Percentiles rank a stretch among this genome's conserved stretches.
Evolutionary conservation across 768 basidiomycete species (phyloP).

Genomic region (Leccinum boreale): DNA sequence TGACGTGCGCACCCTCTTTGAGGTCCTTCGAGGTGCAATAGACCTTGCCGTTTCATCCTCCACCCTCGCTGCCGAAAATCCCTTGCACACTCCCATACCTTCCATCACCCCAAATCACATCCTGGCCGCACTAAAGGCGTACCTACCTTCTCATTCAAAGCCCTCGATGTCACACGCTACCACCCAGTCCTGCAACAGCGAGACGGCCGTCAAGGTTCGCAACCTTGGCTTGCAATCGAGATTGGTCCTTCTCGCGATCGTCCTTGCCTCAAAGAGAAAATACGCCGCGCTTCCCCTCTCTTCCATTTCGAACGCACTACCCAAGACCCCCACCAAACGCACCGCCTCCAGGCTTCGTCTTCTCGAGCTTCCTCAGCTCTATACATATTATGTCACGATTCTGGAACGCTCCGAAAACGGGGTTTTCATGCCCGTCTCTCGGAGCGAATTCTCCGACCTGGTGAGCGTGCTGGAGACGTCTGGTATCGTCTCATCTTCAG

Average conservation of each 20-base stretch:
- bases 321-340: slow-evolving; percentile 52
- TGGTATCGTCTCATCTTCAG: slow-evolving; percentile 51
- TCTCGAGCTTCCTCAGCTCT: slow-evolving; percentile 59
- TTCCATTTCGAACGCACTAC: slow-evolving; percentile 30
- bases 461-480: slow-evolving; percentile 69
- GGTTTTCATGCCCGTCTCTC: slow-evolving; percentile 57
- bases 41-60: slow-evolving; percentile 52
- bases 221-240: slow-evolving; percentile 73
- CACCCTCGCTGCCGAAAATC: slow-evolving; percentile 17
- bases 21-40: slow-evolving; percentile 77
- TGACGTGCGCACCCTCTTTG: slow-evolving; percentile 77
- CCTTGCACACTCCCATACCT: slow-evolving; percentile 34
- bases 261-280: slow-evolving; percentile 62
- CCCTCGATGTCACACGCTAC: slow-evolving; percentile 18
- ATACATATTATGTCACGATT: slow-evolving; percentile 59
- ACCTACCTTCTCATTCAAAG: slow-evolving; percentile 39
- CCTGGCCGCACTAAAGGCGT: slow-evolving; percentile 70
- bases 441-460: slow-evolving; percentile 75
- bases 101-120: slow-evolving; percentile 65
- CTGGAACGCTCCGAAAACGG: slow-evolving; percentile 54
- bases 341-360: slow-evolving; percentile 35
- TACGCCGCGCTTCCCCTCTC: slow-evolving; percentile 55
- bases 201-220: slow-evolving; percentile 62
- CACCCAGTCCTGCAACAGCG: slow-evolving; percentile 43
- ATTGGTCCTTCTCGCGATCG: slow-evolving; percentile 58